These are phyloP conservation scores for Gossypium schwendimanii DNA, from an alignment of 441 rosid species.

Conservation along the genomic window DNA sequence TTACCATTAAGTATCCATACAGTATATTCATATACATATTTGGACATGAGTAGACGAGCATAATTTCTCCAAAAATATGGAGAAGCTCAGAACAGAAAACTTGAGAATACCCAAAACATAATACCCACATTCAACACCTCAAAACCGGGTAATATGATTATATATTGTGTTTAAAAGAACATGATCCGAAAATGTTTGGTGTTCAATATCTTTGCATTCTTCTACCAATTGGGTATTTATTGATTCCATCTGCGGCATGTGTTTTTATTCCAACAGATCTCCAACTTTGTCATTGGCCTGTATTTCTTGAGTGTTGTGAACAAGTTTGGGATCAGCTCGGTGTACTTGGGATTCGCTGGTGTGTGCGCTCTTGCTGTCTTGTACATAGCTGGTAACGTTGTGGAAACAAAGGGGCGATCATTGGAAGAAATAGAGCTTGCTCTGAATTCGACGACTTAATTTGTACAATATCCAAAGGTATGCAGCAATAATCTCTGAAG, in stretches of 20 bases:
- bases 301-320: slow-evolving; percentile 83
- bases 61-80: not conserved
- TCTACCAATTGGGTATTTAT: not conserved
- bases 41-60: not conserved
- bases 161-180: not conserved
- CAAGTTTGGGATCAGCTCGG: slow-evolving; percentile 87
- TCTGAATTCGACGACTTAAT: slow-evolving; percentile 43
- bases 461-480: not conserved
- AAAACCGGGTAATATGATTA: not conserved
- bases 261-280: slow-evolving; percentile 42
- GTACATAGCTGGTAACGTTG: slow-evolving; percentile 77
- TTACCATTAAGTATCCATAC: not conserved
- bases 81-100: not conserved
- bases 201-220: not conserved
- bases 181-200: not conserved
- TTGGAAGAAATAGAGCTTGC: slow-evolving; percentile 90
- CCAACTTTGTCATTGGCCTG: slow-evolving; percentile 86
- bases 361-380: slow-evolving; percentile 73
- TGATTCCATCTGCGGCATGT: slow-evolving; percentile 5
- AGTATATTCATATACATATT: not conserved
- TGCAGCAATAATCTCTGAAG: slow-evolving; percentile 14
- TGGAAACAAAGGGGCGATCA: slow-evolving; percentile 94
- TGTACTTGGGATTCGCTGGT: slow-evolving; percentile 73
- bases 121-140: not conserved
- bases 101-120: not conserved